Base-by-base conservation (phyloP, 2,329 filamentous ascomycete genomes). In the Cladosporium sp. region DNA sequence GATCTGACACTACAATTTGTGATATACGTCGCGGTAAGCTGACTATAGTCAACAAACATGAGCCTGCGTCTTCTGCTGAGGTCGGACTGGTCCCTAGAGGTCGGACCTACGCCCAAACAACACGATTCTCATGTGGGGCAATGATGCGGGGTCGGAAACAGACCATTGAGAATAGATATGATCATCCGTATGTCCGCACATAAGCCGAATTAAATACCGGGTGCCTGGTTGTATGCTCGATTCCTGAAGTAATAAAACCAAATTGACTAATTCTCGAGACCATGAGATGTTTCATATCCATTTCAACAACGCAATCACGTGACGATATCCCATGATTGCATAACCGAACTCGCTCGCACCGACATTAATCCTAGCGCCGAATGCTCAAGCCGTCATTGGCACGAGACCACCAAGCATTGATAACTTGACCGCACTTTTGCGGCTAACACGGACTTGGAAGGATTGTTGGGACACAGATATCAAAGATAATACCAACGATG, bases 281-380 rank as follows among this genome's bases (percentile, higher is more conserved):
- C n/a, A 47, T 18, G n/a, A 47, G 41, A 24, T 10, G 18, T 3
- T 7, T 47, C n/a, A 21, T 47, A 7, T 1, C 21, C 41, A 47
- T 7, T 47, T 3, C 8, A 11, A 30, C 11, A 3, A 12, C 3
- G 0, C n/a, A 7, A 21, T 47, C 41, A 47, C n/a, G 41, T 47
- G 41, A 47, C 3, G n/a, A 10, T 4, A 15, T n/a, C 14, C 15
- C 12, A 38, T 41, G 36, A 52, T 3, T 52, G 49, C 26, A 14
- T 36, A 4, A 36, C 34, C 34, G 41, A 32, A 11, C 18, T 34
- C 52, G 52, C 34, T 62, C 59, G 59, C 30, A 62, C 59, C 18
- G 14, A 62, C 59, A 38, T 62, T 62, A 8, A 6, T 62, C 59
- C 59, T 62, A 62, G 59, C 47, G 59, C 24, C 24, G n/a, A 24